Percentiles rank a stretch among this genome's conserved stretches.
These are phyloP conservation scores for Starmerella geochares DNA, from an alignment of 805 yeast genomes.

Conservation along the genomic window DNA sequence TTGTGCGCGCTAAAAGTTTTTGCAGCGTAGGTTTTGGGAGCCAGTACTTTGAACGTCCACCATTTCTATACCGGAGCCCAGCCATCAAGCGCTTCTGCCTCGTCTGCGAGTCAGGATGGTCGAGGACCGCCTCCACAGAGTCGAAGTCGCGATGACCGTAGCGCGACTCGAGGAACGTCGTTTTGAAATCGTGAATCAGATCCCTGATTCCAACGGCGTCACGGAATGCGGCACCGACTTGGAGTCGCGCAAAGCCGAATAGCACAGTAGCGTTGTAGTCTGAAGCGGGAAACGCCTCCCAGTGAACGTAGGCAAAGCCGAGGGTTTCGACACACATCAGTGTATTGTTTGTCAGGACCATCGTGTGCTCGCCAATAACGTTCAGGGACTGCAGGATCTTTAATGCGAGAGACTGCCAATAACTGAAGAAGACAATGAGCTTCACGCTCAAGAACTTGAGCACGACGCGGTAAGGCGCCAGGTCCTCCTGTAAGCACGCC, in stretches of 20 bases:
- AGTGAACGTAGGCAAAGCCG: conserved; percentile 80
- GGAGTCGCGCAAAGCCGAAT: conserved; percentile 61
- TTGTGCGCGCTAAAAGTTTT: conserved; percentile 1
- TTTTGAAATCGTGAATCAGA: conserved; percentile 62
- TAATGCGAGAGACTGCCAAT: conserved; percentile 79
- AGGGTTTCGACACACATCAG: conserved; percentile 73
- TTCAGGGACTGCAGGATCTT: conserved; percentile 34
- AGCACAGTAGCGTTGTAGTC: conserved; percentile 54
- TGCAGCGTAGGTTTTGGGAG: conserved; percentile 32
- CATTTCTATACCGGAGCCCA: conserved; percentile 70
- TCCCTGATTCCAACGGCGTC: conserved; percentile 77
- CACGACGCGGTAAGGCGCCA: conserved; percentile 74
- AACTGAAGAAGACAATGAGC: conserved; percentile 89
- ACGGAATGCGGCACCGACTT: conserved; percentile 50
- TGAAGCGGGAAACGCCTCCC: conserved; percentile 67
- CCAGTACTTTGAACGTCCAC: conserved; percentile 82
- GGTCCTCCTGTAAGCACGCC: conserved; percentile 74
- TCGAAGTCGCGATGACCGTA: conserved; percentile 80
- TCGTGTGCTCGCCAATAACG: conserved; percentile 32
- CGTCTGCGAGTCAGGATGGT: conserved; percentile 54
- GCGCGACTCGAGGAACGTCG: conserved; percentile 55
- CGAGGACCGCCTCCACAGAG: conserved; percentile 56
- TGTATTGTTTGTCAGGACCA: conserved; percentile 63
- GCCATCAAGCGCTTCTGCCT: conserved; percentile 62
- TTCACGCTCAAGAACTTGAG: conserved; percentile 90